phyloP scores from a whole-genome alignment of 192 early-diverging fungal species.

The Backusella psychrophila region DNA sequence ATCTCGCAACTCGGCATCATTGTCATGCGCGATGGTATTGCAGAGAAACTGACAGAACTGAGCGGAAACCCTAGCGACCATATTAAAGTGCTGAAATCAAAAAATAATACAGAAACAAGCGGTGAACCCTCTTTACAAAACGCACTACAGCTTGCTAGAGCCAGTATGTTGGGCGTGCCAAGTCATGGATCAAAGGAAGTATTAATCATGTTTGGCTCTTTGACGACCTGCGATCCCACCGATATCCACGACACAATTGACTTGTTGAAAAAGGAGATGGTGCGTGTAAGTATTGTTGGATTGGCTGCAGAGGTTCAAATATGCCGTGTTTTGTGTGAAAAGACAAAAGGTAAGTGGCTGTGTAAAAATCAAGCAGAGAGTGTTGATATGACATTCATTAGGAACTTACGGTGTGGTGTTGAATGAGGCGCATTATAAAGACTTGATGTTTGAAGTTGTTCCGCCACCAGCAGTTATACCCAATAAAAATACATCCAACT shows the following conservation, averaged over 20 bases:
- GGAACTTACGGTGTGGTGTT: slow-evolving; percentile 79
- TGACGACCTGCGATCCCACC: slow-evolving; percentile 93
- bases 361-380: background rate
- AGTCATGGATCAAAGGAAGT: slow-evolving; percentile 88
- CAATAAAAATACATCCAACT: slow-evolving; percentile 56
- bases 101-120: slow-evolving; percentile 63
- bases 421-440: slow-evolving; percentile 81
- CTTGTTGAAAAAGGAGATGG: slow-evolving; percentile 59
- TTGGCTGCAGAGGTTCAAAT: slow-evolving; percentile 89
- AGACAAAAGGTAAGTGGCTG: slow-evolving; percentile 66
- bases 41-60: slow-evolving; percentile 84
- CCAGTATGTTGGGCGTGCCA: slow-evolving; percentile 78
- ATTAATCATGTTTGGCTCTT: slow-evolving; percentile 80
- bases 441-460: slow-evolving; percentile 79
- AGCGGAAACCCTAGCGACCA: slow-evolving; percentile 85
- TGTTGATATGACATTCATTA: slow-evolving; percentile 22
- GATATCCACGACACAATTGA: slow-evolving; percentile 84
- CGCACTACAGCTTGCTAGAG: slow-evolving; percentile 79
- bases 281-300: slow-evolving; percentile 87
- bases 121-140: slow-evolving; percentile 95
- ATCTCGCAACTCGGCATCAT: slow-evolving; percentile 86
- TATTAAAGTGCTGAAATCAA: slow-evolving; percentile 61
- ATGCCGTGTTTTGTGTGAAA: slow-evolving; percentile 66
- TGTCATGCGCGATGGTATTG: slow-evolving; percentile 80
- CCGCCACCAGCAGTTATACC: slow-evolving; percentile 79